Evolutionary conservation across 306 rosid species (phyloP).

Genomic region (Dryas drummondii): DNA sequence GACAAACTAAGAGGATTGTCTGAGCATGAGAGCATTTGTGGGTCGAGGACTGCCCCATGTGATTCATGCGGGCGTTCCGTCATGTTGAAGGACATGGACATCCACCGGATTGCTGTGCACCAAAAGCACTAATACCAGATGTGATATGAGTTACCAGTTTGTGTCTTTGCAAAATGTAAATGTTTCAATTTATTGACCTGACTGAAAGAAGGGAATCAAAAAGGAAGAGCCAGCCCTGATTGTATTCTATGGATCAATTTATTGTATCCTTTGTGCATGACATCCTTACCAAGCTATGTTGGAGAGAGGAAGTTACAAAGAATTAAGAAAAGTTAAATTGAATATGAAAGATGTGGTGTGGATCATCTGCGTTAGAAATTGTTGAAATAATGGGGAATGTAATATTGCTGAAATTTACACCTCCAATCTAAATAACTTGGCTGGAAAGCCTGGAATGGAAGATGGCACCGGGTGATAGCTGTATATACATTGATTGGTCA

Average conservation of each 20-base stretch:
- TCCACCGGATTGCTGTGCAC: constrained; percentile 90
- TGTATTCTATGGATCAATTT: not conserved
- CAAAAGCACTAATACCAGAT: constrained; percentile 55
- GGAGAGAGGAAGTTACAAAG: not conserved
- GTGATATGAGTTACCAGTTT: not conserved
- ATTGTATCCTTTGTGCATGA: constrained; percentile 7
- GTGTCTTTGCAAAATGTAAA: not conserved
- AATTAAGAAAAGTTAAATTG: not conserved
- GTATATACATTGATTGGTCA: too few relatives aligned
- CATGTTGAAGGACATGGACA: constrained; percentile 98
- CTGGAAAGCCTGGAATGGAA: too few relatives aligned
- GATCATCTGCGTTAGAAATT: not conserved
- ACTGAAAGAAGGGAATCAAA: constrained; percentile 1
- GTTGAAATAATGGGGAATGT: not conserved
- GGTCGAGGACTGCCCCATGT: constrained; percentile 92
- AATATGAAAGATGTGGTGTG: not conserved
- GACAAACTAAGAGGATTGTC: constrained; percentile 81
- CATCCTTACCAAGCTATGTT: not conserved
- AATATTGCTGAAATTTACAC: not conserved
- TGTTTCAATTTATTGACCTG: not conserved
- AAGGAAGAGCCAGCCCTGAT: not conserved
- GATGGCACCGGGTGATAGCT: too few relatives aligned
- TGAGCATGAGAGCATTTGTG: constrained; percentile 95
- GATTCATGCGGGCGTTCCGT: constrained; percentile 97
- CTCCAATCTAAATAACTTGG: too few relatives aligned